Conservation (phyloP, 1,284 basidiomycete genomes). For the Melampsora occidentalis region DNA sequence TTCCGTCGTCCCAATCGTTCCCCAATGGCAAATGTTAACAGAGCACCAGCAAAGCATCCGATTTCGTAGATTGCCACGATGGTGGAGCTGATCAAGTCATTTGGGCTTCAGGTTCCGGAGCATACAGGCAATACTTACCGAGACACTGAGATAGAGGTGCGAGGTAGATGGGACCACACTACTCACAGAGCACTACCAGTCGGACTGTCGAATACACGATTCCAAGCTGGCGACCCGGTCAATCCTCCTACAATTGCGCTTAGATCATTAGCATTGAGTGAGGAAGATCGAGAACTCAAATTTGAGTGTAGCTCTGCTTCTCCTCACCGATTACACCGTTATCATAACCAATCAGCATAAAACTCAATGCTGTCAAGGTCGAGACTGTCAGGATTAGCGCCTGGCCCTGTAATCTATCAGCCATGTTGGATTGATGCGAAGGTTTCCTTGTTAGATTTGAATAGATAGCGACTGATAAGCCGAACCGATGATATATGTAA, state of each 20-base stretch:
- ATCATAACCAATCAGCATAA: conserved; percentile 51
- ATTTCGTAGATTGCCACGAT: conserved; percentile 54
- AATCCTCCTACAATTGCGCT: conserved; percentile 25
- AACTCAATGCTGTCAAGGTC: conserved; percentile 50
- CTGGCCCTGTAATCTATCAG: conserved; percentile 3
- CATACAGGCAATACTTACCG: conserved; percentile 49
- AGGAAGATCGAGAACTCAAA: conserved; percentile 24
- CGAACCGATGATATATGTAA: too few species aligned
- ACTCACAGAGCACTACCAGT: conserved; percentile 29
- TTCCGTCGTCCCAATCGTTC: conserved; percentile 50
- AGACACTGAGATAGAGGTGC: conserved; percentile 6
- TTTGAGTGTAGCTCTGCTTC: background rate
- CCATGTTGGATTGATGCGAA: background rate
- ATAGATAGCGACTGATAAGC: too few species aligned
- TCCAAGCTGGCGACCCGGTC: conserved; percentile 37
- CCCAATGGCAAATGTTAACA: conserved; percentile 51
- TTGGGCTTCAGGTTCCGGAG: conserved; percentile 47
- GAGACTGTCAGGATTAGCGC: conserved; percentile 31
- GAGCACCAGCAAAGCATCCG: conserved; percentile 50
- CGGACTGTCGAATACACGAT: conserved; percentile 22
- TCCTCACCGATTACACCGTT: conserved; percentile 38
- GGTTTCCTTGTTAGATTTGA: too few species aligned
- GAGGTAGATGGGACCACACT: conserved; percentile 12
- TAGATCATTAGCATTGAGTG: background rate
- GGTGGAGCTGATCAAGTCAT: conserved; percentile 48